phyloP scores from a whole-genome alignment of 23 red algal genomes.

The Gracilaria vermiculophylla region DNA sequence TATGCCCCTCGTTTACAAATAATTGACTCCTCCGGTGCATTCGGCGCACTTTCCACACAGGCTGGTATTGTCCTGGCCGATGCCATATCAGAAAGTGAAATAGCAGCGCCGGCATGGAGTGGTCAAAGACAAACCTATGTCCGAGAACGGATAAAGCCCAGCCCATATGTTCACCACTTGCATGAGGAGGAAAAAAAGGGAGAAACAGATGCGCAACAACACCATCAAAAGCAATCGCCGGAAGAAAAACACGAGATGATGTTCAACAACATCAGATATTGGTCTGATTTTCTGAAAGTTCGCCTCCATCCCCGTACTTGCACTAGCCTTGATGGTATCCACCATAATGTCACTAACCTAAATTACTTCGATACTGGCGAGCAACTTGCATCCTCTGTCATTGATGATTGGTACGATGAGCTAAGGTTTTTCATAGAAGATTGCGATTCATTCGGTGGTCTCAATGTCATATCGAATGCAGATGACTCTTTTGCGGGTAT shows the following conservation, averaged over 20 bases:
- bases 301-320: slow-evolving; percentile 50
- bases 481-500: slow-evolving; percentile 63
- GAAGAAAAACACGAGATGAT: neutral
- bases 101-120: slow-evolving; percentile 20
- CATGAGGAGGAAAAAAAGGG: neutral
- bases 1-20: slow-evolving; percentile 62
- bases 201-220: neutral
- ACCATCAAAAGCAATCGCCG: neutral
- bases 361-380: slow-evolving; percentile 20
- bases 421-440: slow-evolving; percentile 61
- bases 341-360: slow-evolving; percentile 34
- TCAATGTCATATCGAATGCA: slow-evolving; percentile 25
- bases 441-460: slow-evolving; percentile 59
- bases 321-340: neutral
- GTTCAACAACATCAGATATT: slow-evolving; percentile 9
- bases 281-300: slow-evolving; percentile 55
- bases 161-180: slow-evolving; percentile 21
- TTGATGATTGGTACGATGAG: slow-evolving; percentile 56
- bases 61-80: slow-evolving; percentile 34
- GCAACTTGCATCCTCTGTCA: neutral
- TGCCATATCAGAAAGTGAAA: neutral
- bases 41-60: slow-evolving; percentile 53
- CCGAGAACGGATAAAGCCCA: slow-evolving; percentile 8
- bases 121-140: slow-evolving; percentile 7
- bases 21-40: slow-evolving; percentile 40